Evolutionary conservation across 1,139 yeast species (phyloP), one percentile per base, ranked within the genome.

Genomic region (Debaryomycetaceae sp.): DNA sequence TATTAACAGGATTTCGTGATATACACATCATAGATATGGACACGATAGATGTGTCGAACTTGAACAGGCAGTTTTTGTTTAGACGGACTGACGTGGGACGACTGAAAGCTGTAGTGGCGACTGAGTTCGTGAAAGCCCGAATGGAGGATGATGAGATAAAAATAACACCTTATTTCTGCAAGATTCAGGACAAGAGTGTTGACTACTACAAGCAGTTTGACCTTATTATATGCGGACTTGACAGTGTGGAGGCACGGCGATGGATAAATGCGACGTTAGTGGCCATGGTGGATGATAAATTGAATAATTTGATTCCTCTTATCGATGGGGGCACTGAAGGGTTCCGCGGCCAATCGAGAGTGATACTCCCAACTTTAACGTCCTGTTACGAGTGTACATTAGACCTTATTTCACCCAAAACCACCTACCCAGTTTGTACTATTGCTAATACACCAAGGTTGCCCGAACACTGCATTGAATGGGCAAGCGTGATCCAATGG

Each of bases 261-360:
- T 91, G 96, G 95, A 85, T 91, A 46, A 92, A 91, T 59, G 81
- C 87, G 14, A 81, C 81, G 6, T 63, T 92, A 34, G 79, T 86
- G 1, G 69, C 78, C 5, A 53, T 87, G 53, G 87, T 85, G 5
- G 80, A 75, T 44, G 63, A 69, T 5, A 73, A 75, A 39, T 78
- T 79, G 28, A 77, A 75, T 35, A 61, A 64, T 8, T 63, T 87
- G 26, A 83, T 87, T 32, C 97, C 98, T 0, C 63, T 92, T 56
- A 80, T 92, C 26, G 98, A 92, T 56, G 98, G 98, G 2, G 98
- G 98, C 3, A 86, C 96, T 0, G 98, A 92, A 56, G 98, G 98
- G 0, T 85, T 92, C 55, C 76, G 87, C 48, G 98, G 98, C 4
- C 97, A 92, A 55, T 80, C 91, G 13, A 81, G 96, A 53, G 87